These are phyloP conservation scores for Boletus hoseneyae DNA, from an alignment of 1,284 basidiomycete species.

Conservation along the genomic window DNA sequence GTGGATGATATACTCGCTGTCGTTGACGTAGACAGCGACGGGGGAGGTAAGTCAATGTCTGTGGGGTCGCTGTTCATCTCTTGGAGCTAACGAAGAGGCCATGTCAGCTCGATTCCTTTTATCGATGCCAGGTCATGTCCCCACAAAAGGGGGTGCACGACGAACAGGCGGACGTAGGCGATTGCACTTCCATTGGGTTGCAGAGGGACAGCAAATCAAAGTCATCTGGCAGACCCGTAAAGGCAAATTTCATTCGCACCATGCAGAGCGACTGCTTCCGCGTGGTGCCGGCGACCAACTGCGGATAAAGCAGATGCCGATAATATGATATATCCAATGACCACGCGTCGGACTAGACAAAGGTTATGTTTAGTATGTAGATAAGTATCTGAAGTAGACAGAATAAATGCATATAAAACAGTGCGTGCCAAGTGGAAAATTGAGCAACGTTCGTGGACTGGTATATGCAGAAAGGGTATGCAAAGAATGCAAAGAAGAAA, in stretches of 20 bases:
- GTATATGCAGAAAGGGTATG: slow-evolving; percentile 27
- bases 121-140: slow-evolving; percentile 2
- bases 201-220: slow-evolving; percentile 1
- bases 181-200: background rate
- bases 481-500: slow-evolving; percentile 4
- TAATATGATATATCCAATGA: slow-evolving; percentile 1
- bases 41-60: no score
- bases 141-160: background rate
- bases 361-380: slow-evolving; percentile 19
- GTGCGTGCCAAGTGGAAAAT: slow-evolving; percentile 8
- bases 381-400: slow-evolving; percentile 11
- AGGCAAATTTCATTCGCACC: background rate
- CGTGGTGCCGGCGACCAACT: background rate
- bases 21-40: background rate
- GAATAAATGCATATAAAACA: slow-evolving; percentile 13
- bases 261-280: background rate
- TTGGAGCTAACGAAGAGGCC: background rate
- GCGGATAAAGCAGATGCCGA: background rate
- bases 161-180: background rate
- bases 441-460: slow-evolving; percentile 10
- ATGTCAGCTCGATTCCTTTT: background rate
- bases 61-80: background rate
- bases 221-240: background rate
- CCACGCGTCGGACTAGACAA: slow-evolving; percentile 6
- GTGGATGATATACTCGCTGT: background rate